Base-by-base conservation (phyloP, 2,329 filamentous ascomycete genomes). In the Ustulina deusta region DNA sequence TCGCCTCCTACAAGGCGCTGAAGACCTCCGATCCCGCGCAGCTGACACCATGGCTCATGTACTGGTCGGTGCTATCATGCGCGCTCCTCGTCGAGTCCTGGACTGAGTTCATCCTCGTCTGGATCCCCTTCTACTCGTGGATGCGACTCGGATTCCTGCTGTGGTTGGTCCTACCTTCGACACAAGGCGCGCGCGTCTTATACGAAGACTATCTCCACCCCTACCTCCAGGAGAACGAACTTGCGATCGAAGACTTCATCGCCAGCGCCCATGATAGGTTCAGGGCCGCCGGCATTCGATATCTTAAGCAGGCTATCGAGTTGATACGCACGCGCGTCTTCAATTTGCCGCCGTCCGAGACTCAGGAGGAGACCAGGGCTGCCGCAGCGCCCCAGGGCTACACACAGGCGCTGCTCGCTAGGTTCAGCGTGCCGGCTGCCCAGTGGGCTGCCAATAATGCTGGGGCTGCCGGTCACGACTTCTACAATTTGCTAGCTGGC, bases 11-110 rank as follows among this genome's bases (percentile, higher is more conserved):
- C 87, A 98, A 98, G 85, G 95, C 96, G 56, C 91, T 99, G 77
- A 95, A 96, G 82, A 94, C 93, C 17, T 91, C 92, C 60, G 93
- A 97, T 80, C 94, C 94, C 1, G 91, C 93, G 42, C 90, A 97
- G 78, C 87, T 97, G 68, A 93, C 93, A 71, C 95, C 95, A 90
- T 99, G 96, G 96, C 88, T 98, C 73, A 98, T 98, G 92, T 99
- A 98, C 87, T 99, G 95, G 92, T 93, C 97, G 68, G 93, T 97
- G 27, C 88, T 97, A 72, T 92, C 93, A 69, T 91, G 93, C 79
- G 89, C 90, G 74, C 85, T 94, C 64, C 87, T 96, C 69, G 88
- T 90, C 80, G 96, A 98, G 83, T 94, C 91, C 54, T 97, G 94
- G 88, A 90, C 92, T 64, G 89, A 91, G 75, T 97, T 95, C 82